These are phyloP conservation scores for Lodderomyces elongisporus DNA, from an alignment of 1,139 yeast genomes.

Conservation along the genomic window DNA sequence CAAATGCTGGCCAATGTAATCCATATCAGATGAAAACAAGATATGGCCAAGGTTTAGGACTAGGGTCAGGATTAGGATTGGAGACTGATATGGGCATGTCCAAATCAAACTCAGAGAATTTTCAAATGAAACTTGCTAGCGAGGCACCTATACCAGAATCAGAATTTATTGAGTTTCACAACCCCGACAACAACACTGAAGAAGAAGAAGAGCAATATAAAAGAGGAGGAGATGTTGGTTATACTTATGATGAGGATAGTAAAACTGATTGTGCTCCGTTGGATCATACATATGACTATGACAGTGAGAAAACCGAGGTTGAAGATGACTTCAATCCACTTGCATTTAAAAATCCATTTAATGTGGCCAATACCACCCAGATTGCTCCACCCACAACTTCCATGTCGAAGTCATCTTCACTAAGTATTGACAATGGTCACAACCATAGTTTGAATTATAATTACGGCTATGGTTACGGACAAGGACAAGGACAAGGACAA, in stretches of 20 bases:
- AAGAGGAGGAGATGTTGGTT: neutral
- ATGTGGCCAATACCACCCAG: conserved; percentile 5
- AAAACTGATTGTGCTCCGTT: no score
- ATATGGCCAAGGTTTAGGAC: conserved; percentile 1
- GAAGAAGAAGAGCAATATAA: neutral
- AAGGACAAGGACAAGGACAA: neutral
- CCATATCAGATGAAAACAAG: conserved; percentile 8
- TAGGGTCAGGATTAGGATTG: neutral
- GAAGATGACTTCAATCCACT: conserved; percentile 7
- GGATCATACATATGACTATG: no score
- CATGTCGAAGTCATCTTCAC: conserved; percentile 5
- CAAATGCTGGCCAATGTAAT: conserved; percentile 5
- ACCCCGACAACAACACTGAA: conserved; percentile 1
- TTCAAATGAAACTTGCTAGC: neutral
- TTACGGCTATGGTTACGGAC: neutral
- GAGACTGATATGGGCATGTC: conserved; percentile 5
- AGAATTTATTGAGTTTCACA: neutral
- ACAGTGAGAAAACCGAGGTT: conserved; percentile 9
- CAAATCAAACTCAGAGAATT: conserved; percentile 4
- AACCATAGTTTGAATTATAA: neutral
- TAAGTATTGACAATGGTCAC: conserved; percentile 3
- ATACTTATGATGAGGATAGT: conserved; percentile 1
- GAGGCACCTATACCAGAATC: no score
- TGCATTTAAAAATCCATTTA: conserved; percentile 9
- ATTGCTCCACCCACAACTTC: conserved; percentile 1